Base-by-base conservation (phyloP, 441 rosid genomes). In the Corymbia citriodora region DNA sequence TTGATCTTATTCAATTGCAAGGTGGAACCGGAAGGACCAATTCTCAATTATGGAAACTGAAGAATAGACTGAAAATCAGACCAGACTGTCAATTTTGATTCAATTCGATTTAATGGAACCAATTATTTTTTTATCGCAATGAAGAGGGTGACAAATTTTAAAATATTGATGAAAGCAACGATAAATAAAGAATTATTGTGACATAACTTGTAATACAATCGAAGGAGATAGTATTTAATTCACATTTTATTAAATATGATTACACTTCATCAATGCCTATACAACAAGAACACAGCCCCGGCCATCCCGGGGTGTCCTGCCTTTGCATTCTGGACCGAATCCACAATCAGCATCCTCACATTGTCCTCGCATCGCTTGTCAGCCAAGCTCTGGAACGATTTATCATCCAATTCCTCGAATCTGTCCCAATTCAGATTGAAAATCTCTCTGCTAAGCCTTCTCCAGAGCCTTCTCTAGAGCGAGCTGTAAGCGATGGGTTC, bases 261-360 rank as follows among this genome's bases (percentile, higher is more conserved):
- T 91, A 61, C 88, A 93, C 45, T 61, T 92, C 93, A 90, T 92
- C 21, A 55, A 82, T 92, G 92, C 36, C 92, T 90, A 36, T 90
- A 93, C 18, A 93, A 72, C 36, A 86, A 18, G 88, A 86, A 89
- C 79, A 90, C 91, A 27, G 91, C 88, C 81, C 87, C 91, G n/a
- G 92, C 94, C 91, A 91, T 90, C 2, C 94, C 93, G 11, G 91
- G 93, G 55, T 91, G 93, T 13, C 93, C 93, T 17, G 93, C 92
- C 40, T 91, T 91, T 7, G 93, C 93, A 87, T 90, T 90, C 91
- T 91, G 91, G 40, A 91, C 93, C 4, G 93, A 88, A 83, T 93
- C 94, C 54, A 92, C 93, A 52, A 92, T 89, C 57, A 92, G 82
- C 93, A 93, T 92, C 79, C 92, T 90, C 8, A 92, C 68, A 61